A percentile compares a stretch with the other conserved stretches of the same genome.
These are phyloP conservation scores for Oxyria digyna DNA, from an alignment of 148 eudicot genomes.

Conservation along the genomic window DNA sequence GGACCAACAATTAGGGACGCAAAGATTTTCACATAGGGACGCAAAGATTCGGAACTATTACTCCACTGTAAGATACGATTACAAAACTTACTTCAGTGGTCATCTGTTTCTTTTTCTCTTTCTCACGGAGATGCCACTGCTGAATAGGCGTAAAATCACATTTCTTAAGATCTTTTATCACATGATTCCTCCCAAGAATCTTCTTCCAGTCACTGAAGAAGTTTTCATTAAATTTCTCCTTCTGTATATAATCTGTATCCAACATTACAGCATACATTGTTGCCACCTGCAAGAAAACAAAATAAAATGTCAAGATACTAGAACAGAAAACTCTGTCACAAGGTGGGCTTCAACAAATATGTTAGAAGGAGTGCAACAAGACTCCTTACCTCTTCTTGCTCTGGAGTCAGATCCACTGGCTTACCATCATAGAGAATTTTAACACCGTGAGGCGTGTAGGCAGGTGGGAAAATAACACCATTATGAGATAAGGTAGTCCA, in stretches of 20 bases:
- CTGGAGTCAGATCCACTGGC: conserved; percentile 78
- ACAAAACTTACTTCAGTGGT: conserved; percentile 56
- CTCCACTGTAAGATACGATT: not conserved
- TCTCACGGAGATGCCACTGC: conserved; percentile 87
- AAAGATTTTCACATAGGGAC: not conserved
- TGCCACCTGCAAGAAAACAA: conserved; percentile 66
- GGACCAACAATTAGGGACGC: not conserved
- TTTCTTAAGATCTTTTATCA: conserved; percentile 68
- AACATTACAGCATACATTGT: conserved; percentile 96
- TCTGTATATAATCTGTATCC: conserved; percentile 73
- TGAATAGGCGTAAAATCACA: conserved; percentile 83
- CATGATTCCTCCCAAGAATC: conserved; percentile 83
- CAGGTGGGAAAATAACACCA: conserved; percentile 95
- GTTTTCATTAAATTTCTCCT: conserved; percentile 71
- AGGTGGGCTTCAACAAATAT: not conserved
- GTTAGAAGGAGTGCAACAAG: not conserved
- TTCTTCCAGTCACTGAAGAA: conserved; percentile 80
- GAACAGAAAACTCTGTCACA: not conserved
- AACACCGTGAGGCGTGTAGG: conserved; percentile 82
- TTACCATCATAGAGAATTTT: conserved; percentile 80
- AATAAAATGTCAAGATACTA: conserved; percentile 5
- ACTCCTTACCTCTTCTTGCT: conserved; percentile 78
- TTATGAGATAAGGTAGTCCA: conserved; percentile 87
- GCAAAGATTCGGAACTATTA: no score
- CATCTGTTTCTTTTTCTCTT: conserved; percentile 98